Conservation (phyloP, 129 eudicot species). For the Gnaphalium uliginosum region DNA sequence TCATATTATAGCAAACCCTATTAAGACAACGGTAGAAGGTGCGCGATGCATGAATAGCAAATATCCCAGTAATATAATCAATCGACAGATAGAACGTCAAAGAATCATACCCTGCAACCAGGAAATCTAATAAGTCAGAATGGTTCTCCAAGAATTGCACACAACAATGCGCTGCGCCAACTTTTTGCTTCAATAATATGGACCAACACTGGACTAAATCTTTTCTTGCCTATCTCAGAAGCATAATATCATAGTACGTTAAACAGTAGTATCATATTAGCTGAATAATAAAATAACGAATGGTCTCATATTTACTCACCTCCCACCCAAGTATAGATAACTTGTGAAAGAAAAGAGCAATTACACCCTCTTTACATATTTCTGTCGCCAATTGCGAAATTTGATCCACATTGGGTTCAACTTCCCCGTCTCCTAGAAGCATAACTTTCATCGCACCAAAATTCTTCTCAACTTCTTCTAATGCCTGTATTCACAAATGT, state of each 20-base stretch:
- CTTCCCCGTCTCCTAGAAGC: conserved; percentile 93
- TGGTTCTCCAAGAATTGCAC: conserved; percentile 85
- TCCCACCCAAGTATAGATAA: conserved; percentile 87
- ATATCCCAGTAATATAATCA: background rate
- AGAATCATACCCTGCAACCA: conserved; percentile 75
- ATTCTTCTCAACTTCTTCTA: conserved; percentile 96
- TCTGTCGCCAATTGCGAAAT: conserved; percentile 65
- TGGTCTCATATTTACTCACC: conserved; percentile 40
- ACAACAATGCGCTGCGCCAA: conserved; percentile 71
- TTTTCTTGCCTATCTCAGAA: conserved; percentile 74
- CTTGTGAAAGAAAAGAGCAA: conserved; percentile 76
- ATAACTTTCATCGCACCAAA: conserved; percentile 67
- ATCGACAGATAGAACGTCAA: background rate
- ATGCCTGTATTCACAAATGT: conserved; percentile 47
- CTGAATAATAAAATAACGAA: conserved; percentile 2
- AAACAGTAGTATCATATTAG: conserved; percentile 2
- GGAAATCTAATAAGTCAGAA: conserved; percentile 81
- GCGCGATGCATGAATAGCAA: background rate
- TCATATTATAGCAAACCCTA: background rate
- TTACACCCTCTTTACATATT: conserved; percentile 79
- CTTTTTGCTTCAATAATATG: conserved; percentile 80
- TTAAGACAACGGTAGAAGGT: background rate
- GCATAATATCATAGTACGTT: conserved; percentile 5
- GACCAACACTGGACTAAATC: conserved; percentile 96
- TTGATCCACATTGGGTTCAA: conserved; percentile 84